Conservation (phyloP, 495 filamentous ascomycete genomes). For the Lophium mytilinum region DNA sequence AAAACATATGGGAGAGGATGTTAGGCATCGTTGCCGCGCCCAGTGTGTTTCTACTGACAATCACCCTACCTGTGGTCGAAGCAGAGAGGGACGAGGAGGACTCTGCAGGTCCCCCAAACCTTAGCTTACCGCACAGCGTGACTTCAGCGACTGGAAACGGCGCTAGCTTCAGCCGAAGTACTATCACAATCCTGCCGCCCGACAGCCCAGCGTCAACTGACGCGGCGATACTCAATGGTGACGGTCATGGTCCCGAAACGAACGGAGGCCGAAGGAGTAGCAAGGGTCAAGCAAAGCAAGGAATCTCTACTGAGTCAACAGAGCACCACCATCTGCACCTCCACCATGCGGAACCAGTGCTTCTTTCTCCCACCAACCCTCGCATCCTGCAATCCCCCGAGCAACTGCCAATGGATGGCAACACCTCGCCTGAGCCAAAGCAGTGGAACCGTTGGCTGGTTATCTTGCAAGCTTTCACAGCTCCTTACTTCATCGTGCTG, state of each 20-base stretch:
- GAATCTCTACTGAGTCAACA: neutral
- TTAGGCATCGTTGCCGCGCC: conserved; percentile 75
- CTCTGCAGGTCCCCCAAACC: conserved; percentile 18
- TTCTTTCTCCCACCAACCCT: neutral
- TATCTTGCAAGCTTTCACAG: conserved; percentile 74
- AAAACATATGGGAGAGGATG: conserved; percentile 65
- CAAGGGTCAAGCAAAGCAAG: neutral
- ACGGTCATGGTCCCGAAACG: neutral
- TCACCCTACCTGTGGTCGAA: conserved; percentile 90
- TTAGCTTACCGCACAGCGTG: conserved; percentile 30
- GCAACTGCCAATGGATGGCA: conserved; percentile 7
- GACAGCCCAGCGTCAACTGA: neutral
- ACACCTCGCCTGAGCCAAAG: conserved; percentile 28
- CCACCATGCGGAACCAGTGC: neutral
- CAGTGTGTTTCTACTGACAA: conserved; percentile 80
- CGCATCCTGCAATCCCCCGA: conserved; percentile 18
- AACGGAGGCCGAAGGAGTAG: neutral
- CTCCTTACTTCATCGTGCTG: conserved; percentile 72
- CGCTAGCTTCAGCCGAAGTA: conserved; percentile 4
- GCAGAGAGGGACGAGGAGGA: conserved; percentile 46
- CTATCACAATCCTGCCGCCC: conserved; percentile 10
- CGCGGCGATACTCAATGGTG: neutral
- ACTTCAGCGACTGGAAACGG: conserved; percentile 32
- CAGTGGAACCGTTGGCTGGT: conserved; percentile 91
- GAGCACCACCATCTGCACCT: neutral